A percentile compares a stretch with the other conserved stretches of the same genome.
phyloP scores from a whole-genome alignment of 306 rosid species.

The Prosopis cineraria region DNA sequence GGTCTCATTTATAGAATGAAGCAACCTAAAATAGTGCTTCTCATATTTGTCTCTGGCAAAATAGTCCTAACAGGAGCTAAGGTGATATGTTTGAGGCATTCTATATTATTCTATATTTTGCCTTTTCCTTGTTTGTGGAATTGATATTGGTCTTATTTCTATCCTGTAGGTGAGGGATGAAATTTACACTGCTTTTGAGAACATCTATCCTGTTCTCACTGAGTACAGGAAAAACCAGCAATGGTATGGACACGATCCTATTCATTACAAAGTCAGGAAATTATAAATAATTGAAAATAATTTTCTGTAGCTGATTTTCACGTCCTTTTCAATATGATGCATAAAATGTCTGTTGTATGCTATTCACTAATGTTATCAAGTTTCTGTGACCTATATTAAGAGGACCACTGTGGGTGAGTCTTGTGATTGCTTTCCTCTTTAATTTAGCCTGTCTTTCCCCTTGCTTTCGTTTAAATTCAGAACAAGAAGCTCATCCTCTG shows the following conservation, averaged over 20 bases:
- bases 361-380: not conserved
- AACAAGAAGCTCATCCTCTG: not conserved
- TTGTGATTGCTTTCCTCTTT: not conserved
- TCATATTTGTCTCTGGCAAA: slow-evolving; percentile 93
- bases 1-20: slow-evolving; percentile 97
- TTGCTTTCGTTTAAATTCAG: not conserved
- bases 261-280: not conserved
- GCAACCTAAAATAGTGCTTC: slow-evolving; percentile 95
- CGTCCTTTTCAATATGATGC: not conserved
- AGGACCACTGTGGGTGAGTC: not conserved
- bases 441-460: not conserved
- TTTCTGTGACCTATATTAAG: not conserved
- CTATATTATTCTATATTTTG: not conserved
- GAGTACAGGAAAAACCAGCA: slow-evolving; percentile 95
- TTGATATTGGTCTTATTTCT: slow-evolving; percentile 7
- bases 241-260: slow-evolving; percentile 51
- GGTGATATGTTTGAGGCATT: slow-evolving; percentile 45
- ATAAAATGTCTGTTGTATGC: slow-evolving; percentile 3
- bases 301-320: not conserved
- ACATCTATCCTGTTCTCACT: slow-evolving; percentile 93
- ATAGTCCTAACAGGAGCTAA: slow-evolving; percentile 97
- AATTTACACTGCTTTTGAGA: slow-evolving; percentile 92
- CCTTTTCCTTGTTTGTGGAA: not conserved
- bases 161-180: slow-evolving; percentile 77
- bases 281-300: not conserved